Conservation (phyloP, 495 filamentous ascomycete species). For the Pyrenula massariospora region DNA sequence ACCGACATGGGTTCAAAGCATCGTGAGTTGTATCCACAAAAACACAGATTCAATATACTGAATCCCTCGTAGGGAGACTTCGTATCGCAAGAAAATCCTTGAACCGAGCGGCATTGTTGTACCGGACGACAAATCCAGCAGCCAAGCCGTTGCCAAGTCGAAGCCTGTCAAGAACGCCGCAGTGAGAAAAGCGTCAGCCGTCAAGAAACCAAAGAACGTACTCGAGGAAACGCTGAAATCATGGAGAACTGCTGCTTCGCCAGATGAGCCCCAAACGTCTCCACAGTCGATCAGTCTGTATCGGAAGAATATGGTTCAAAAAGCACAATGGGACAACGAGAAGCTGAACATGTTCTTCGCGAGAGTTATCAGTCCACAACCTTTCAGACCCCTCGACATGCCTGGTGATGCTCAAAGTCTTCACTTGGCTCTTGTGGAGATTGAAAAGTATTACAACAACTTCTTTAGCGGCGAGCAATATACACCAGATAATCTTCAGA, state of each 20-base stretch:
- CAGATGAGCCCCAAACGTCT: not conserved
- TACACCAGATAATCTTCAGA: not conserved
- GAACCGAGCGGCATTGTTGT: not conserved
- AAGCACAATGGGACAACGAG: not conserved
- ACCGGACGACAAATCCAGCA: not conserved
- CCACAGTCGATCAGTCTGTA: not conserved
- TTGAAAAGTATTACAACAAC: not conserved
- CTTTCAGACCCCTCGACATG: not conserved
- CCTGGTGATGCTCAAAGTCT: not conserved
- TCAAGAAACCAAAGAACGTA: not conserved
- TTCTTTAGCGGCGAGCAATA: not conserved
- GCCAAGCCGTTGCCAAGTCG: not conserved
- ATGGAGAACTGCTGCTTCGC: not conserved
- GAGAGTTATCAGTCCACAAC: not conserved
- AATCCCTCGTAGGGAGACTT: not conserved
- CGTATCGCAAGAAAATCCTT: not conserved
- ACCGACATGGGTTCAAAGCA: not conserved
- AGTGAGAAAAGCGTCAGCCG: not conserved
- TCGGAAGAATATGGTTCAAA: not conserved
- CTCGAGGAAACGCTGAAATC: not conserved
- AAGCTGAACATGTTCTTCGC: not conserved
- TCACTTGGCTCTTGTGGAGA: not conserved
- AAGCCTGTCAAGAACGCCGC: not conserved
- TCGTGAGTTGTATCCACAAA: not conserved
- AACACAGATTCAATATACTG: too few species aligned